Evolutionary conservation across 1,284 basidiomycete genomes (phyloP).

Genomic region (Coriolopsis trogii): DNA sequence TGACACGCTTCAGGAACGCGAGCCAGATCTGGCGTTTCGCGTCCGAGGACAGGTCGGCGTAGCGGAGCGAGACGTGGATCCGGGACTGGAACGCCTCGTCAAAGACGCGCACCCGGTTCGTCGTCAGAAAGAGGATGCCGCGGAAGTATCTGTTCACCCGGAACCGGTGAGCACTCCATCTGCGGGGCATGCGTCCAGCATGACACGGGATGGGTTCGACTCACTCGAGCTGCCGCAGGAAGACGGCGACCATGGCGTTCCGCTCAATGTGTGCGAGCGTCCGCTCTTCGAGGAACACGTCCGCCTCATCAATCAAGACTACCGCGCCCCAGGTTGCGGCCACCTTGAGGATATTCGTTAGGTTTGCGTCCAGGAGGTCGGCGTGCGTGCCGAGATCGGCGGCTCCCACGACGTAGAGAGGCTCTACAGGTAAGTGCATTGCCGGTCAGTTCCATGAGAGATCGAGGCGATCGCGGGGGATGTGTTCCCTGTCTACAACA

Average conservation of each 20-base stretch:
- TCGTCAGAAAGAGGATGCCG: constrained; percentile 69
- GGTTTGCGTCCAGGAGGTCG: constrained; percentile 31
- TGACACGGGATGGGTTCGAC: neutral
- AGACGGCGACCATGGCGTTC: constrained; percentile 68
- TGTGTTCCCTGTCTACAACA: too few relatives aligned
- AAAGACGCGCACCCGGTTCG: constrained; percentile 66
- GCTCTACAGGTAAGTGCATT: constrained; percentile 23
- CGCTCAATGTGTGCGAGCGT: constrained; percentile 60
- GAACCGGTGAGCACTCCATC: neutral
- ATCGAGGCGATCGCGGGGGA: neutral
- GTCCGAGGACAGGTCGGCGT: constrained; percentile 52
- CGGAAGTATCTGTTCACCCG: constrained; percentile 57
- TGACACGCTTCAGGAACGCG: constrained; percentile 57
- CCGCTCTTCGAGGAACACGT: constrained; percentile 64
- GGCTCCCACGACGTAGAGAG: constrained; percentile 63
- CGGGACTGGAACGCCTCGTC: constrained; percentile 72
- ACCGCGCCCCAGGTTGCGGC: constrained; percentile 66
- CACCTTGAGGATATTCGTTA: constrained; percentile 40
- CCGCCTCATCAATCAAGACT: constrained; percentile 61
- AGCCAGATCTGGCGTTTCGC: constrained; percentile 60
- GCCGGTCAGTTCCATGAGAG: neutral
- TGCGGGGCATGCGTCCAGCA: neutral
- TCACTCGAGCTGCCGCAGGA: constrained; percentile 36
- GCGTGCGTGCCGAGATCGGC: constrained; percentile 62
- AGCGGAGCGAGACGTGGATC: constrained; percentile 66